Conservation (phyloP, 257 asterid species). For the Sherardia arvensis region DNA sequence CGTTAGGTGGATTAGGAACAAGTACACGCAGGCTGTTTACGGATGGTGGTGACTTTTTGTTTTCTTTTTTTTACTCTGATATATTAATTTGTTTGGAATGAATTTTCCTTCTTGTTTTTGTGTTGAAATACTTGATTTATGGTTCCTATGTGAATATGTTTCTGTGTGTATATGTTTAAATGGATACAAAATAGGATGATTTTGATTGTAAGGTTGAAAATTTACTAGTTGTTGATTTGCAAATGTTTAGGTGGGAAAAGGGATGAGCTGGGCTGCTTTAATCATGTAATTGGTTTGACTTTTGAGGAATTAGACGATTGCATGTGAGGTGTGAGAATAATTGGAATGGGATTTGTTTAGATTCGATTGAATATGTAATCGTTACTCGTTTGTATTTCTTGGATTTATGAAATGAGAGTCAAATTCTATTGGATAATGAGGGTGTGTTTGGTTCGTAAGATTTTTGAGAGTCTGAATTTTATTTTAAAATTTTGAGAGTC, state of each 20-base stretch:
- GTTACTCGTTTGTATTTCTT: no score
- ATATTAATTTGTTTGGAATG: no score
- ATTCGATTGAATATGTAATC: no score
- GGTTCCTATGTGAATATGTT: not conserved
- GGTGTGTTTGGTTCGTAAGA: no score
- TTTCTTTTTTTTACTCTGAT: not conserved
- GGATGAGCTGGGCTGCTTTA: not conserved
- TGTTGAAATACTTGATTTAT: conserved; percentile 1
- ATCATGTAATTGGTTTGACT: not conserved
- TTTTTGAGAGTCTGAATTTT: no score
- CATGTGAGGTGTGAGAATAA: not conserved
- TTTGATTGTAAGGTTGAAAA: not conserved
- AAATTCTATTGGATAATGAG: no score
- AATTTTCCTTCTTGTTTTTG: not conserved
- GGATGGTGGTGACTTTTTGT: conserved; percentile 46
- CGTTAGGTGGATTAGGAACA: conserved; percentile 63
- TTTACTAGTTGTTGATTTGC: not conserved
- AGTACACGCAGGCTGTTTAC: conserved; percentile 49
- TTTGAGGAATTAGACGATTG: not conserved
- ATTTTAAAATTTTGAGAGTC: no score
- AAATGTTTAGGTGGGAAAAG: not conserved
- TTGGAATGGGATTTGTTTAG: not conserved
- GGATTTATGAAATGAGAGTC: no score
- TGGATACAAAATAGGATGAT: no score
- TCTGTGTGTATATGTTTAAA: not conserved